Evolutionary conservation across 2,329 filamentous ascomycete species (phyloP), one percentile per base, ranked within the genome.

Genomic region (Botrytis fabae): DNA sequence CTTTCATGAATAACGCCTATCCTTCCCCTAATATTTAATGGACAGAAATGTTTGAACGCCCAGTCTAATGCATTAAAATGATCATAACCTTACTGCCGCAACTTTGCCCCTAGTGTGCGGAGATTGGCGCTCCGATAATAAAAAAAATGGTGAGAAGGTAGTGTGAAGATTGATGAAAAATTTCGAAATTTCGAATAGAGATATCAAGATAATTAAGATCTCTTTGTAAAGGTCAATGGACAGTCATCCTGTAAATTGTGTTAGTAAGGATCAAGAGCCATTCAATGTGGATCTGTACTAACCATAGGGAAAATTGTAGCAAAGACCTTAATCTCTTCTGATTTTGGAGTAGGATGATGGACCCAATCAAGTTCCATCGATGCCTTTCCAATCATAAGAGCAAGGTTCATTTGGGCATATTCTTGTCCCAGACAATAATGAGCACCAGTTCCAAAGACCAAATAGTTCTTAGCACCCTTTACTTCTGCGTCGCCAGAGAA

Each of bases 271-370:
- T 20, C 22, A 35, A 59, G 46, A 35, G 18, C 25, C 5, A 54
- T 25, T 16, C 18, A 10, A 60, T 42, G 14, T 16, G 22, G 35
- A 22, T 44, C 10, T 42, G 46, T 25, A 73, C 91, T 83, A 84
- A 97, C 95, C 92, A 92, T 92, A 73, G 96, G 96, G 88, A 99
- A 99, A 78, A 99, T 97, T 42, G 94, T 98, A 59, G 96, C 96
- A 84, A 98, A 99, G 77, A 98, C 95, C 86, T 97, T 95, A 83
- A 99, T 98, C 83, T 97, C 91, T 85, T 99, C 96, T 0, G 93
- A 97, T 74, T 86, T 80, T 0, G 92, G 90, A 18, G 96, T 98
- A 28, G 94, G 84, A 81, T 94, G 90, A 83, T 99, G 96, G 82
- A 91, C 88, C 95, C 95, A 98, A 83, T 98, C 90, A 77, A 98